Base-by-base conservation (phyloP, 495 filamentous ascomycete genomes). In the Articulospora tetracladia region DNA sequence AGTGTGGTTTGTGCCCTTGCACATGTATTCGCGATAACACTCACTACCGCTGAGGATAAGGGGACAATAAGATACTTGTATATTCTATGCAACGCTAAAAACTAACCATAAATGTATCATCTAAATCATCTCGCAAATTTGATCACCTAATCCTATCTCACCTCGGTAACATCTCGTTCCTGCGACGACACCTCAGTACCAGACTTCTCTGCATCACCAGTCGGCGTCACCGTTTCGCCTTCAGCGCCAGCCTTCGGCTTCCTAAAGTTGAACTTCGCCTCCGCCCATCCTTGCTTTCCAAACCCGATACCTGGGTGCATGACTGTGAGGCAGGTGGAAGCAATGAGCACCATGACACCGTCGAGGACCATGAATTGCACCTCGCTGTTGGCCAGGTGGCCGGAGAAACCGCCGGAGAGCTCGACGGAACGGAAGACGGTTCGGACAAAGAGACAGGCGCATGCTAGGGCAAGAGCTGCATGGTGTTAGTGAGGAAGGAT, bases 281-380 rank as follows among this genome's bases (percentile, higher is more conserved):
- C 57, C 57, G 68, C 30, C 69, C 66, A 55, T n/a, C n/a, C n/a
- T 52, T 20, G 25, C 20, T 53, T 32, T 51, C 41, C 17, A 58
- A 67, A 67, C 1, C 8, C 52, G 36, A 58, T 46, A 2, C 50
- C 59, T 0, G 79, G 76, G 65, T 81, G 77, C 24, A 73, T 66
- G 10, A 72, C 64, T 10, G 76, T 81, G 53, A 84, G 49, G 24
- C 60, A 66, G 55, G 76, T 57, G 4, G 65, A 68, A 1, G 82
- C 79, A 60, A 81, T 64, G 13, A 74, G 66, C 62, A 86, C 77
- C 79, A 85, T 80, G 7, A 75, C 68, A 19, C 82, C 76, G 62
- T 86, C 83, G n/a, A 86, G 72, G 46, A 83, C 68, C 79, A 86
- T 82, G 60, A 83, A 80, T 6, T 73, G 63, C 28, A 74, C 62